phyloP scores from a whole-genome alignment of 441 rosid genomes.

The Pelargonium australe region DNA sequence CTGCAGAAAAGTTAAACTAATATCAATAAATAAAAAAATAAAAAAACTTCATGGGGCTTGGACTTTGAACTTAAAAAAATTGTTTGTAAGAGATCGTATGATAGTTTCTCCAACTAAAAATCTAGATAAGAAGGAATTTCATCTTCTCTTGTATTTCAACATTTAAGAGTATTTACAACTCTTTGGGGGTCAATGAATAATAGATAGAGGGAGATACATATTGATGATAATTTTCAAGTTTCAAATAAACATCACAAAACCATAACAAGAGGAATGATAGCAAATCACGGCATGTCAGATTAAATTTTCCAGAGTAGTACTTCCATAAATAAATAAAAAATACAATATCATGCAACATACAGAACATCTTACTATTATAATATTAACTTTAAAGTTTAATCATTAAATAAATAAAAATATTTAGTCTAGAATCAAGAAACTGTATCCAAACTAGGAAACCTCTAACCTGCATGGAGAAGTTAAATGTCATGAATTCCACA shows the following conservation, averaged over 20 bases:
- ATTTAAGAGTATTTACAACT: too few relatives aligned
- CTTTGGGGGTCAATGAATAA: too few relatives aligned
- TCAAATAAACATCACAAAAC: too few relatives aligned
- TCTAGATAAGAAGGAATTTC: background rate
- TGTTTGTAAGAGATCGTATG: background rate
- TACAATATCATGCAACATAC: background rate
- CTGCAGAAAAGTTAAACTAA: background rate
- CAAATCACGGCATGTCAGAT: too few relatives aligned
- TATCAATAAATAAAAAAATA: background rate
- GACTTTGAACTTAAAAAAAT: background rate
- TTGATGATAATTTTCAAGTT: too few relatives aligned
- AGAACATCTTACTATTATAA: background rate
- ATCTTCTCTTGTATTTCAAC: background rate
- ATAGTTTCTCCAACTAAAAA: background rate
- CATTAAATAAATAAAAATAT: background rate
- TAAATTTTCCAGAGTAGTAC: background rate
- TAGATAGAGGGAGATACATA: too few relatives aligned
- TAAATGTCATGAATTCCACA: constrained; percentile 91
- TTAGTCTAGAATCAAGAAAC: background rate
- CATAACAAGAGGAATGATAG: too few relatives aligned
- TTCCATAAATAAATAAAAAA: background rate
- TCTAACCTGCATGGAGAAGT: constrained; percentile 88
- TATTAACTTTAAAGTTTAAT: background rate
- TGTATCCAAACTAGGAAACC: background rate
- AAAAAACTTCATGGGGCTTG: background rate